Base-by-base conservation (phyloP, 2,329 filamentous ascomycete species). In the Paecilomyces dactylethromorphus region DNA sequence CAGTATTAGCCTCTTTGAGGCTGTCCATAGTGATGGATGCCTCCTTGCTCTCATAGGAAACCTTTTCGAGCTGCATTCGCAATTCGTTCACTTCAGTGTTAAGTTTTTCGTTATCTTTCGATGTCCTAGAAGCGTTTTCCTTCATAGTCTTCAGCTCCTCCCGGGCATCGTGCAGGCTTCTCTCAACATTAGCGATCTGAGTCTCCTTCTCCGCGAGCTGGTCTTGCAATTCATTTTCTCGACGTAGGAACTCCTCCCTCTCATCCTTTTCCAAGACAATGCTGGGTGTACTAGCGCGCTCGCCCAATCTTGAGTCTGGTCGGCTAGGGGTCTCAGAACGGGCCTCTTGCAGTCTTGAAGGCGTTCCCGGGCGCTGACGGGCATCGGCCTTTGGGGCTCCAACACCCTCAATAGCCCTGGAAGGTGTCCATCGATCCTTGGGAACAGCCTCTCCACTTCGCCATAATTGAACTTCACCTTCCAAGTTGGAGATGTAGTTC, bases 11-110 rank as follows among this genome's bases (percentile, higher is more conserved):
- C 73, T 97, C 94, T 78, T 97, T 97, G 55, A 99, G 81, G 45
- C 91, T 90, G 71, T 99, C 94, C 91, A 99, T 97, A 31, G 93
- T 97, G 72, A 99, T 99, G 67, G 90, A 87, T 11, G 92, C 92
- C 76, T 99, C 94, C 78, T 97, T 97, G 79, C 90, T 89, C 81
- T 99, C 94, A 68, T 97, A 99, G 3, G 87, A 89, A 57, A 99
- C 84, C 71, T 95, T 92, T 79, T 99, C 94, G 26, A 99, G 83
- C 71, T 97, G 92, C 92, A 99, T 96, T 74, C 91, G 92, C 70
- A 96, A 85, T 70, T 96, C 91, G 69, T 97, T 97, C 60, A 93
- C 86, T 70, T 97, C 92, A 58, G 86, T 84, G 11, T 86, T 89
- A 59, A 97, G 82, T 64, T 86, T 88, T 74, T 99, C 94, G 65